Evolutionary conservation across 768 basidiomycete genomes (phyloP), one percentile per base, ranked within the genome.

Genomic region (Hysterangium stoloniferum): DNA sequence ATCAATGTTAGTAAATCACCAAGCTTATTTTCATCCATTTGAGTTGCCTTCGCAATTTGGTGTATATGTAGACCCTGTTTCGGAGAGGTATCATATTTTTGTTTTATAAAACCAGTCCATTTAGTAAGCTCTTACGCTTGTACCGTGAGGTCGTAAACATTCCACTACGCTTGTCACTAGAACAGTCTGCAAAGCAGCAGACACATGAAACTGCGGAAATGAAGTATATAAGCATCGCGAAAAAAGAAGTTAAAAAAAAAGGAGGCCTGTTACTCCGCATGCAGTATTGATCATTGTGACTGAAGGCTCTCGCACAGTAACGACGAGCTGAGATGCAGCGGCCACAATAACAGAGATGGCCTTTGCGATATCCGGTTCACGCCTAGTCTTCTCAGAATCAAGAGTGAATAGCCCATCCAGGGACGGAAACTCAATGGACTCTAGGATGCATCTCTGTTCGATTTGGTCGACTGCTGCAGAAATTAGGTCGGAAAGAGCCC

Each of bases 71-170:
- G 24, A 48, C 70, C 70, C 68, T 68, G 52, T 9, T 46, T 11
- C 40, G 40, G 17, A 41, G 40, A 9, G 40, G 20, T 25, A 25
- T 25, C 28, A 25, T 25, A 22, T 41, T 41, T 25, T 25, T 22
- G 19, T 20, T 20, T 25, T 41, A 25, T 17, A 41, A 19, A 41
- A 25, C 22, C 15, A 41, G 40, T 4, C 13, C 44, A 13, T 25
- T 9, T 15, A 42, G 40, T 42, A 41, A 41, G 13, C 44, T 45
- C 44, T 31, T 28, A 15, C 44, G 25, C 24, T 45, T 13, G 6
- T 19, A 1, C 82, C 84, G 12, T 79, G 77, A 48, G 78, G 80
- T 7, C 81, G 75, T 1, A 89, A 68, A 13, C 86, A 76, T 60
- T 89, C 86, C 33, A 34, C 33, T 9, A 17, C 17, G 17, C 17